Percentiles rank a stretch among this genome's conserved stretches.
phyloP scores from a whole-genome alignment of 2,329 filamentous ascomycete genomes.

The Aureobasidium sp. region DNA sequence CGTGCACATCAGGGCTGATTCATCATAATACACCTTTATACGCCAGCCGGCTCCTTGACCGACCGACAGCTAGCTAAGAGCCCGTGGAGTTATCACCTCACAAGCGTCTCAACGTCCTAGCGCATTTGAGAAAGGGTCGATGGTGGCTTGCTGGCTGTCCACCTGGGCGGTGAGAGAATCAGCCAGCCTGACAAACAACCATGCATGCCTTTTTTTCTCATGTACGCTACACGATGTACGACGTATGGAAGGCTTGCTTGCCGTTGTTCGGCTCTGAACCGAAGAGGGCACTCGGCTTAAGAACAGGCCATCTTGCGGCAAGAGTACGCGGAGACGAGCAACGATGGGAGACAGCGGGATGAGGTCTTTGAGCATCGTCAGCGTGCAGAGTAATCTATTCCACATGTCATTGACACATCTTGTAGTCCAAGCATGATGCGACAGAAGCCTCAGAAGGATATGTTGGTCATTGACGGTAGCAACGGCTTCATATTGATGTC shows the following conservation, averaged over 20 bases:
- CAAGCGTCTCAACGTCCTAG: background rate
- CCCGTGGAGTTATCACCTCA: background rate
- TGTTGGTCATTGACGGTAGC: background rate
- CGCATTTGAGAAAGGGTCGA: background rate
- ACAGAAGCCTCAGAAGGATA: background rate
- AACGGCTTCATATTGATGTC: background rate
- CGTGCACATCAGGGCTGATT: background rate
- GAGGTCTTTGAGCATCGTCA: background rate
- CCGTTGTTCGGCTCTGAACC: background rate
- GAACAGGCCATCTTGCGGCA: background rate
- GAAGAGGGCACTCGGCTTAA: background rate
- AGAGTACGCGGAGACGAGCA: background rate
- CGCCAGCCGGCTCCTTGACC: background rate
- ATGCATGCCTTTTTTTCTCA: background rate
- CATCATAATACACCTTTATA: no score
- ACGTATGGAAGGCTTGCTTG: background rate
- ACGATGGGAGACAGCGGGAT: background rate
- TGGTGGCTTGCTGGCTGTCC: background rate
- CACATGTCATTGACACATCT: background rate
- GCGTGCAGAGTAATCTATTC: background rate
- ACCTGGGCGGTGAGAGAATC: background rate
- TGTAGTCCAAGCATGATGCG: background rate
- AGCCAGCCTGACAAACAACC: background rate
- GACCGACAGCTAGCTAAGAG: background rate
- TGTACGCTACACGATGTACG: background rate